Evolutionary conservation across 2,329 filamentous ascomycete genomes (phyloP), one percentile per base, ranked within the genome.

Genomic region (Epichloe gansuensis): DNA sequence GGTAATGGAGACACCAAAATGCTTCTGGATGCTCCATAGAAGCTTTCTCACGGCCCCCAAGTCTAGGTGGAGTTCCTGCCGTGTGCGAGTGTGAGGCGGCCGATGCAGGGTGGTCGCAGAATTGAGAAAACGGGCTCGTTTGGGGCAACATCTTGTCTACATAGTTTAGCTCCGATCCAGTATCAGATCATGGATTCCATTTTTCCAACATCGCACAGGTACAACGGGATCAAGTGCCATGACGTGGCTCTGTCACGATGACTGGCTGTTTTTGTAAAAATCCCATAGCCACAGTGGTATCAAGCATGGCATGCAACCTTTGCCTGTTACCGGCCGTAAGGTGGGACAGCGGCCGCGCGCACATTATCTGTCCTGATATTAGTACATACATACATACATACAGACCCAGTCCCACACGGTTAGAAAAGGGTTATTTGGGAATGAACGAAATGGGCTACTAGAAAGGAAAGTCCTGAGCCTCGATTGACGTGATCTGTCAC

Each of bases 21-120:
- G 55, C 55, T 61, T 61, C 59, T 55, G 58, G 51, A 41, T 46
- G 47, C 46, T 43, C 53, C 56, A 54, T 59, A 56, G 59, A 61
- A 61, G 59, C 54, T 58, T 58, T 59, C 34, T 7, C 54, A 54
- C 53, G 54, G 55, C 53, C 54, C 54, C 51, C 48, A 43, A 54
- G 39, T 50, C 48, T 45, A 44, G 46, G 58, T 60, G 58, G 58
- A 58, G 57, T 56, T 56, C 54, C 25, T 52, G 52, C 50, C 57
- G 53, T 44, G 41, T 37, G 49, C 35, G 42, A 25, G 47, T 41
- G 15, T 31, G 47, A 48, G 23, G 23, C 37, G 37, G 37, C 47
- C 31, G 11, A 17, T 43, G 52, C 48, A 54, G 57, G 53, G 55
- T 52, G 48, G 50, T 50, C 47, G 52, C 55, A 58, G 57, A 56